phyloP scores from a whole-genome alignment of 163 green algal species.

The Chlamydomonas reinhardtii region DNA sequence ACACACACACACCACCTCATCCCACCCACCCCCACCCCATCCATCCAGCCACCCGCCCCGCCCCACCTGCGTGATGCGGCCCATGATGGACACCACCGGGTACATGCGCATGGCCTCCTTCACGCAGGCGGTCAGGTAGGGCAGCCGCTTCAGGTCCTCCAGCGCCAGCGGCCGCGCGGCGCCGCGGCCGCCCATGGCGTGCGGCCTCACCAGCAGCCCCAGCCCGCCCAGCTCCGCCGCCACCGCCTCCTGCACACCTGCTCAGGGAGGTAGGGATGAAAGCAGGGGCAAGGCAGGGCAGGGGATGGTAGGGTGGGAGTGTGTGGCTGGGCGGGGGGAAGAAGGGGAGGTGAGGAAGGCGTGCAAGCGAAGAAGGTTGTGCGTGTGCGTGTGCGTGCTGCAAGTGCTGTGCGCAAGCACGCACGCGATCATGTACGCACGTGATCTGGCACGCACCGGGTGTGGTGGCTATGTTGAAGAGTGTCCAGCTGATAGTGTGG shows the following conservation, averaged over 20 bases:
- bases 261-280: no score
- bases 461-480: constrained; percentile 67
- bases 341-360: no score
- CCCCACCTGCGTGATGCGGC: constrained; percentile 39
- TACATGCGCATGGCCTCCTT: constrained; percentile 76
- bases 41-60: no score
- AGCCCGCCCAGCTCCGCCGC: constrained; percentile 61
- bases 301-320: no score
- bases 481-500: constrained; percentile 77
- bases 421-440: no score
- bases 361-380: no score
- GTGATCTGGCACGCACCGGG: constrained; percentile 22
- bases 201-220: constrained; percentile 59
- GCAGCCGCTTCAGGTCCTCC: constrained; percentile 48
- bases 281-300: no score
- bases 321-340: no score
- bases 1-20: no score
- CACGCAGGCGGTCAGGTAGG: constrained; percentile 37
- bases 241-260: constrained; percentile 65
- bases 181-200: constrained; percentile 12
- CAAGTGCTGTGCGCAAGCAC: no score
- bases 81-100: constrained; percentile 73
- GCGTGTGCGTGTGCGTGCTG: no score
- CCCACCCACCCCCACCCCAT: no score
- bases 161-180: constrained; percentile 17